Percentiles rank a stretch among this genome's conserved stretches.
Evolutionary conservation across 208 protist genomes (phyloP).

Genomic region (Histomonas meleagridis): DNA sequence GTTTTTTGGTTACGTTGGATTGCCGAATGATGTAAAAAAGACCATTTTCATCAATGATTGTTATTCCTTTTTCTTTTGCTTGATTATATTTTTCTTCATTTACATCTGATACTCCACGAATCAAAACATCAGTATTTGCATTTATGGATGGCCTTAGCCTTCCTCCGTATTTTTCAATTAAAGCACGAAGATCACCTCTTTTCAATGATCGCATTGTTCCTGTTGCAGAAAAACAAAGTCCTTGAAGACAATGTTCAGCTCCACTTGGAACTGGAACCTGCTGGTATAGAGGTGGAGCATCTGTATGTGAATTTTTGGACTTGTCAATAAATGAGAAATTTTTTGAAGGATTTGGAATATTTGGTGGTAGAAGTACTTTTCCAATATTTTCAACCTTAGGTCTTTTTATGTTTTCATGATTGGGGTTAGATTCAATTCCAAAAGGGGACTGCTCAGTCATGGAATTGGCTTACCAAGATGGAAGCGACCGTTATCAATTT

Average conservation of each 20-base stretch:
- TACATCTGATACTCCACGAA: not conserved
- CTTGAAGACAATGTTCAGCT: not conserved
- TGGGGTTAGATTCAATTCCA: no score
- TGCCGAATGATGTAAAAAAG: not conserved
- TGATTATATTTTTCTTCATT: not conserved
- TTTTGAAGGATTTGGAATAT: no score
- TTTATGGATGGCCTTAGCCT: not conserved
- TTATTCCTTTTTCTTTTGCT: not conserved
- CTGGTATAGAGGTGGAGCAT: not conserved
- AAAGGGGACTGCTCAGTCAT: no score
- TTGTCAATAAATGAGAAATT: not conserved
- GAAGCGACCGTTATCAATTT: no score
- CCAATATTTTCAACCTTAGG: no score
- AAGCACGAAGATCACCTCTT: not conserved
- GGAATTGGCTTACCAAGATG: no score
- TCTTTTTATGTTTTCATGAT: no score
- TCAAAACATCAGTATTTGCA: not conserved
- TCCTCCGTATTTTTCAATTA: not conserved
- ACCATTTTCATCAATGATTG: constrained; percentile 38
- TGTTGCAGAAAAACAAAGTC: not conserved
- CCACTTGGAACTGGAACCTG: not conserved
- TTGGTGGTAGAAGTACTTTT: no score
- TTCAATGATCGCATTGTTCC: not conserved
- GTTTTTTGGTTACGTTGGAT: not conserved
- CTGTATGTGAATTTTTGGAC: not conserved